Base-by-base conservation (phyloP, 2,329 filamentous ascomycete genomes). In the Ambrosiella cleistominuta region DNA sequence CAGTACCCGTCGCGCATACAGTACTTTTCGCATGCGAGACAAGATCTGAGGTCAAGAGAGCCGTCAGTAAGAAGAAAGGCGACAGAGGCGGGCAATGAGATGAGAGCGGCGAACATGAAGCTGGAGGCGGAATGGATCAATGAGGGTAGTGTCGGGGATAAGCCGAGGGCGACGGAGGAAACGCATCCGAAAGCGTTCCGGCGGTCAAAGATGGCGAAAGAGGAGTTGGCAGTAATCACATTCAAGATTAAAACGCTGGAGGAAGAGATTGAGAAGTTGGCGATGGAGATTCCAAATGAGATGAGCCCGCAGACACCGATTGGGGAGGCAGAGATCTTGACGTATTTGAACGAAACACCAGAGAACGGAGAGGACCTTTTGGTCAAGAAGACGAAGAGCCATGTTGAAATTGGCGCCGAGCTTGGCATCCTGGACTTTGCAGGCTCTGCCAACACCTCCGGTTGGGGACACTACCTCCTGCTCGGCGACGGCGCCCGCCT, bases 391-490 rank as follows among this genome's bases (percentile, higher is more conserved):
- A 9, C 66, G 11, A 62, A 61, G 1, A 70, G 70, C 0, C 90
- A 96, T 68, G 85, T 93, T 7, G 79, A 91, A 63, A 91, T 98
- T 64, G 93, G 93, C 38, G 76, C 81, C 3, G 81, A 89, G 66
- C 79, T 98, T n/a, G 83, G 84, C 39, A 77, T 98, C n/a, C 75
- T 98, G 56, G 91, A 98, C 71, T 96, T 98, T 66, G 75, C 85
- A 4, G 83, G 79, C 60, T 88, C 89, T 4, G 84, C 84, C 1
- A 82, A 79, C n/a, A 83, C 88, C 1, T 87, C 85, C 2, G 93
- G 93, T 42, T 98, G 91, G 91, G 93, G 93, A 1, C 98, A 89
- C 88, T 98, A 98, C 72, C 97, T 89, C 70, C 80, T 98, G 9
- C 75, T 88, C n/a, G 88, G 91, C 66, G 90, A 95, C 66, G 93